Evolutionary conservation across 441 rosid species (phyloP), one percentile per base, ranked within the genome.

Genomic region (Capsella rubella): DNA sequence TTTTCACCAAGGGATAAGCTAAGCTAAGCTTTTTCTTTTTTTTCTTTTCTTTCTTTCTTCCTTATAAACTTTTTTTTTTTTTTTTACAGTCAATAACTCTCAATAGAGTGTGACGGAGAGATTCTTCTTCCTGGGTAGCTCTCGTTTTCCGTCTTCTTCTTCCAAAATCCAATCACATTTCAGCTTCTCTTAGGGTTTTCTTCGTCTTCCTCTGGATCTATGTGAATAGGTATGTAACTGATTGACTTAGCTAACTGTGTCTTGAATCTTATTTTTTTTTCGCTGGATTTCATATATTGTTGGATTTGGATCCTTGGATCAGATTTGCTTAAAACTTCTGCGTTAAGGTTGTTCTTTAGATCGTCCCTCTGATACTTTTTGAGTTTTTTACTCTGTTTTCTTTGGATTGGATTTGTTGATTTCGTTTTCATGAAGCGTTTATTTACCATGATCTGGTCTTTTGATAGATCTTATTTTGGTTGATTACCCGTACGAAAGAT

Each of bases 31-130:
- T 40, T 50, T 57, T 34, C 54, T 15, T 57, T 34, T 62, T 15
- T 43, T 42, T 35, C 2, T 29, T 29, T 37, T 37, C 5, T 7
- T 37, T 37, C 32, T 8, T 35, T 8, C 10, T 8, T 37, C 9
- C 40, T 9, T 9, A 9, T 37, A 37, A 8, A 2, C 11, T 35
- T 37, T 35, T 42, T 37, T 37, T 2, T 42, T 13, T 42, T 42
- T 12, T 42, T 42, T 42, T 42, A 13, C 47, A 42, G 47, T 39
- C 47, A 42, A 42, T 13, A 10, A 42, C 47, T 42, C 59, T 64
- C 68, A 57, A 77, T 71, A 65, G 80, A 77, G 80, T 58, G 80
- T 59, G 3, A 32, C 57, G 69, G 73, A 77, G 80, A 77, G 68
- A 77, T 71, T 77, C 72, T 71, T 65, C 72, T 6, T 21, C 49